Percentiles rank a stretch among this genome's conserved stretches.
Conservation (phyloP, 176 grass and related monocot genomes). For the Phoenix roebelenii region DNA sequence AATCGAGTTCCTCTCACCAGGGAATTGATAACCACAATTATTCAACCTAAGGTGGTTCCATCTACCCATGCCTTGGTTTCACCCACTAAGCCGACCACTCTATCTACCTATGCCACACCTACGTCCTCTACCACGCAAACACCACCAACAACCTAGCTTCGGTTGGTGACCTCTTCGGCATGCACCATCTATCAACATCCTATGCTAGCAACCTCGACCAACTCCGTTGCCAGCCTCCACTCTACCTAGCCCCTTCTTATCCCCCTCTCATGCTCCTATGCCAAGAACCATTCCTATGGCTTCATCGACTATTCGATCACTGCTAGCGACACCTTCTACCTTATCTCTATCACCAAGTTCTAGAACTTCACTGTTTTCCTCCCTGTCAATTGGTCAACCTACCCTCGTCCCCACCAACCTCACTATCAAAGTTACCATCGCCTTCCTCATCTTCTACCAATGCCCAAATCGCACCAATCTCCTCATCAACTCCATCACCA, state of each 20-base stretch:
- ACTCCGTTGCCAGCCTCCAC: slow-evolving; percentile 9
- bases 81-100: slow-evolving; percentile 41
- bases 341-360: slow-evolving; percentile 36
- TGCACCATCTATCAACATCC: slow-evolving; percentile 64
- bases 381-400: neutral
- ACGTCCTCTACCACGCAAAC: slow-evolving; percentile 55
- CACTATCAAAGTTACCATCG: neutral
- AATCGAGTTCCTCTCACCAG: no score
- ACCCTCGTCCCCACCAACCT: neutral
- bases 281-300: slow-evolving; percentile 41
- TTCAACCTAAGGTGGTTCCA: no score
- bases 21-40: no score
- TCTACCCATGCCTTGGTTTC: slow-evolving; percentile 24
- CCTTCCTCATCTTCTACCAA: slow-evolving; percentile 5
- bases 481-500: neutral
- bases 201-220: slow-evolving; percentile 48
- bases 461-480: neutral
- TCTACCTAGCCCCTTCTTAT: slow-evolving; percentile 59
- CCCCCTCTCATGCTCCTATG: slow-evolving; percentile 55
- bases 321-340: slow-evolving; percentile 47
- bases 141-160: slow-evolving; percentile 29
- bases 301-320: slow-evolving; percentile 51
- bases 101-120: slow-evolving; percentile 75
- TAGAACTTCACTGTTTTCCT: slow-evolving; percentile 4
- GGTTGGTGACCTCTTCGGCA: slow-evolving; percentile 52